A percentile compares a stretch with the other conserved stretches of the same genome.
Conservation (phyloP, 2,329 filamentous ascomycete genomes). For the Paecilomyces niveus region DNA sequence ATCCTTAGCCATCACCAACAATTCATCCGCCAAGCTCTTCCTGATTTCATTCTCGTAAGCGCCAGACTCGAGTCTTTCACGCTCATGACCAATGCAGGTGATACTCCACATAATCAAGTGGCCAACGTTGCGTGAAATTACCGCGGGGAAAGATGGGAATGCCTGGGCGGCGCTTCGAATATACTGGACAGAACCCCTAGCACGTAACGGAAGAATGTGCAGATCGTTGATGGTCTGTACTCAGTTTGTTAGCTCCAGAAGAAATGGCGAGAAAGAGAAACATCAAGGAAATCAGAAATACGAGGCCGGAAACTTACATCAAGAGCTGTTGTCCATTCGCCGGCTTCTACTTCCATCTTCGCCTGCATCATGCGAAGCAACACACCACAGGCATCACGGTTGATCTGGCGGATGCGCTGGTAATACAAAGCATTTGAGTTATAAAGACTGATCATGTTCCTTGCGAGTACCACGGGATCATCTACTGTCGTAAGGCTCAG, state of each 20-base stretch:
- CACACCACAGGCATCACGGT: constrained; percentile 52
- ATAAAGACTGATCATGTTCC: constrained; percentile 58
- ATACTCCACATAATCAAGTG: constrained; percentile 93
- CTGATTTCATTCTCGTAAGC: constrained; percentile 57
- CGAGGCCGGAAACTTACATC: constrained; percentile 46
- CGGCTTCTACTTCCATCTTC: constrained; percentile 52
- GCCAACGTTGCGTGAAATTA: constrained; percentile 82
- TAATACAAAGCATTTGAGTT: constrained; percentile 54
- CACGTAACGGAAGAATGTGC: constrained; percentile 72
- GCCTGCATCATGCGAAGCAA: constrained; percentile 56
- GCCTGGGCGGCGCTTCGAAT: constrained; percentile 75
- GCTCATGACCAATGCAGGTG: constrained; percentile 71
- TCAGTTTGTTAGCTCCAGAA: constrained; percentile 5
- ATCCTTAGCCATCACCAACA: constrained; percentile 78
- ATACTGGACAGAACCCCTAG: constrained; percentile 64
- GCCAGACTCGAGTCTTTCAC: constrained; percentile 61
- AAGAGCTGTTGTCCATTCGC: constrained; percentile 54
- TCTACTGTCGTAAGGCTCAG: constrained; percentile 61
- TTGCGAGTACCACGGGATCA: constrained; percentile 57
- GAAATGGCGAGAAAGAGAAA: neutral
- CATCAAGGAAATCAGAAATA: too few species aligned
- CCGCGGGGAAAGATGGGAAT: constrained; percentile 70
- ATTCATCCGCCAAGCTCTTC: constrained; percentile 54
- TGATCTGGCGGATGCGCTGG: constrained; percentile 51
- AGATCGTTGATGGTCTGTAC: constrained; percentile 63